These are phyloP conservation scores for Elsinoe australis DNA, from an alignment of 2,329 filamentous ascomycete species.

Conservation along the genomic window DNA sequence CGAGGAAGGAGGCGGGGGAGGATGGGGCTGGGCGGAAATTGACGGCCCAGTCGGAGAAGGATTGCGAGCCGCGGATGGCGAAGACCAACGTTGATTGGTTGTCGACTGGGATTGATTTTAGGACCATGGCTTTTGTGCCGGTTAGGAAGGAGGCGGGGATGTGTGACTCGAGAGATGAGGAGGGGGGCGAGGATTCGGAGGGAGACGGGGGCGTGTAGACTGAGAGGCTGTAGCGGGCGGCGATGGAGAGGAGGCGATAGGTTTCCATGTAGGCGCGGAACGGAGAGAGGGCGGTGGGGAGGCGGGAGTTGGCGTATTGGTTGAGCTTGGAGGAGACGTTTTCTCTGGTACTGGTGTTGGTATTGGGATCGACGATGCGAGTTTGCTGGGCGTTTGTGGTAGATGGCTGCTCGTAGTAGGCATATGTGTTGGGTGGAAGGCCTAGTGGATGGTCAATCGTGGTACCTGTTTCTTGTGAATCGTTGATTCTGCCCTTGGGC, in stretches of 20 bases:
- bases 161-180: conserved; percentile 46
- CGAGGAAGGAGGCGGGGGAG: background rate
- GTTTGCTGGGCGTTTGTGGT: no score
- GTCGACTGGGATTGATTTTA: conserved; percentile 73
- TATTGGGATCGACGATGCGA: no score
- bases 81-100: conserved; percentile 73
- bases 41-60: conserved; percentile 52
- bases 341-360: conserved; percentile 37
- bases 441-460: no score
- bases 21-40: conserved; percentile 3
- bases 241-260: conserved; percentile 69
- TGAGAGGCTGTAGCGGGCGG: conserved; percentile 66
- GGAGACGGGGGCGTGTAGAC: conserved; percentile 62
- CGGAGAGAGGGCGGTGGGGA: conserved; percentile 59
- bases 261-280: conserved; percentile 65
- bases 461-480: no score
- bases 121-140: conserved; percentile 78
- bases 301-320: conserved; percentile 66
- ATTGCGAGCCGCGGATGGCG: conserved; percentile 72
- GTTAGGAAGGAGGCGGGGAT: conserved; percentile 62
- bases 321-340: conserved; percentile 70
- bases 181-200: conserved; percentile 42
- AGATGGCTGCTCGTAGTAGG: conserved; percentile 9
- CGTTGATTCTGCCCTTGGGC: no score
- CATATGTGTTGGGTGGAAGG: conserved; percentile 1